Evolutionary conservation across 768 basidiomycete species (phyloP).

Genomic region (Dendrothele bispora): DNA sequence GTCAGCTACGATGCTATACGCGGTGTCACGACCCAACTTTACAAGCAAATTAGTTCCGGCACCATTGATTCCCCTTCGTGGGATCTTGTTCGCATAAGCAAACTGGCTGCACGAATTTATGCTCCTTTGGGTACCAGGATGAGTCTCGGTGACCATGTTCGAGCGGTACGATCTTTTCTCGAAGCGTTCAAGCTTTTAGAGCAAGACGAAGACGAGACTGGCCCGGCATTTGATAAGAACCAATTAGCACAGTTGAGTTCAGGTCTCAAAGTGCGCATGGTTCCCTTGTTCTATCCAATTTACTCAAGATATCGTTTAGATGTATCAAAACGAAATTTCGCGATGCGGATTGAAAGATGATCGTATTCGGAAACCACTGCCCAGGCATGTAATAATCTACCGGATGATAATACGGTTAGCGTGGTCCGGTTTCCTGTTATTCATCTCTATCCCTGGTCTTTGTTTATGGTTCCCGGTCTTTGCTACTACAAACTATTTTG

Average conservation of each 20-base stretch:
- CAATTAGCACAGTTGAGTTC: conserved; percentile 35
- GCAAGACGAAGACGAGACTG: conserved; percentile 24
- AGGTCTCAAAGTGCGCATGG: conserved; percentile 62
- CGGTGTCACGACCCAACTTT: conserved; percentile 41
- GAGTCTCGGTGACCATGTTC: conserved; percentile 82
- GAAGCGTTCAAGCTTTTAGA: conserved; percentile 63
- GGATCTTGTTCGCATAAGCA: conserved; percentile 72
- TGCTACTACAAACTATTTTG: conserved; percentile 63
- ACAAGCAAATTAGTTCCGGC: conserved; percentile 69
- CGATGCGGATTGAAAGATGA: conserved; percentile 81
- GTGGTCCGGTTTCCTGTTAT: conserved; percentile 63
- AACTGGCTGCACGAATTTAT: conserved; percentile 78
- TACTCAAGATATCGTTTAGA: conserved; percentile 33
- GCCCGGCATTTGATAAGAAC: conserved; percentile 22
- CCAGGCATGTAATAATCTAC: conserved; percentile 51
- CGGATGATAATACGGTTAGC: conserved; percentile 64
- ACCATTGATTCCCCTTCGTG: conserved; percentile 87
- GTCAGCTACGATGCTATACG: conserved; percentile 63
- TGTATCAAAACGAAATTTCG: conserved; percentile 72
- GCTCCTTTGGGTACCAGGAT: conserved; percentile 75
- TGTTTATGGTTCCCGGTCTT: conserved; percentile 85
- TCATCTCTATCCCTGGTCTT: conserved; percentile 73
- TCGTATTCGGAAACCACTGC: conserved; percentile 68
- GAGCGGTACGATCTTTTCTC: conserved; percentile 71
- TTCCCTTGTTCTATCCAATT: neutral